These are phyloP conservation scores for Colletotrichum somersetense DNA, from an alignment of 2,329 filamentous ascomycete species.

Conservation along the genomic window DNA sequence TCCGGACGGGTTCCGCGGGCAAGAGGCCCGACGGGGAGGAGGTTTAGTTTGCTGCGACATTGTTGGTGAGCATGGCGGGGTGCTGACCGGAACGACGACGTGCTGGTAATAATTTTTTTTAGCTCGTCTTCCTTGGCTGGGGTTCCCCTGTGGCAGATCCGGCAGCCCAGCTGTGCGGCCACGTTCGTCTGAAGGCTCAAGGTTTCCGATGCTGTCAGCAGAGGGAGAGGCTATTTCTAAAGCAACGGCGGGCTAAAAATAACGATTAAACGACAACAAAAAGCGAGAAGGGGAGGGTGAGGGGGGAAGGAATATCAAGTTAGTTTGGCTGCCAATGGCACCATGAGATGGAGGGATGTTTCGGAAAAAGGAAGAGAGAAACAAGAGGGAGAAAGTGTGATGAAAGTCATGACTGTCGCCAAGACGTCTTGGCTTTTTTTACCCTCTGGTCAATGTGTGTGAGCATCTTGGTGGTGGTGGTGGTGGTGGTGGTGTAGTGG, in stretches of 20 bases:
- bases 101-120: not conserved
- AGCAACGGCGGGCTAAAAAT: not conserved
- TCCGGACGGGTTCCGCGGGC: not conserved
- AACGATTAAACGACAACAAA: not conserved
- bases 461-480: not conserved
- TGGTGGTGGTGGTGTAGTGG: not conserved
- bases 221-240: not conserved
- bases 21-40: not conserved
- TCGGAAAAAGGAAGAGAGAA: conserved; percentile 9
- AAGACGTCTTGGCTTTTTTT: not conserved
- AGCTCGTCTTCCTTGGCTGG: not conserved
- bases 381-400: conserved; percentile 31
- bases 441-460: not conserved
- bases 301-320: not conserved
- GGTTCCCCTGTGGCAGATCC: not conserved
- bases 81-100: not conserved
- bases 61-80: not conserved
- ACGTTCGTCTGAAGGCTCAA: conserved; percentile 24
- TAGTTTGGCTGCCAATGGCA: not conserved
- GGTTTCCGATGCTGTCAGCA: conserved; percentile 1
- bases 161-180: not conserved
- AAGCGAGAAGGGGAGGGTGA: not conserved
- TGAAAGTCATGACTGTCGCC: conserved; percentile 20
- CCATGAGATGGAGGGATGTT: not conserved
- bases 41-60: not conserved